phyloP scores from a whole-genome alignment of 2,329 filamentous ascomycete genomes.

The Colletotrichum agaves region DNA sequence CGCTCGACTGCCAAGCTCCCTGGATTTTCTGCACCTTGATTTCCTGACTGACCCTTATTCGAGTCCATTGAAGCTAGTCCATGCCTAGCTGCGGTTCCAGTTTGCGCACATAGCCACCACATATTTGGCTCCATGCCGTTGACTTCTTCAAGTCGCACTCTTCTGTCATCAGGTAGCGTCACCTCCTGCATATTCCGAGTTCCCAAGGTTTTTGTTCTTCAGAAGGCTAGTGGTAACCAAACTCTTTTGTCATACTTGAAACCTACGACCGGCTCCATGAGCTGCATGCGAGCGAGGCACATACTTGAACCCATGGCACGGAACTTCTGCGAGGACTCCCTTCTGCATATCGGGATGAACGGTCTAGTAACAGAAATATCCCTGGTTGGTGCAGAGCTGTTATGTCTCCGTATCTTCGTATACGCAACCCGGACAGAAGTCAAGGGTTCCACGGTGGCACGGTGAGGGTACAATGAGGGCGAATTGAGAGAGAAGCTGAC shows the following conservation, averaged over 20 bases:
- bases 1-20: constrained; percentile 15
- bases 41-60: constrained; percentile 10
- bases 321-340: background rate
- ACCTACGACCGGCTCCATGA: background rate
- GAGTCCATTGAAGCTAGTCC: background rate
- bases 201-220: background rate
- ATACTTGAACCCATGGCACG: background rate
- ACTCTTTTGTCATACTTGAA: constrained; percentile 5
- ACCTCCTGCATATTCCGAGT: constrained; percentile 1
- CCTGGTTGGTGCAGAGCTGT: background rate
- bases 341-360: background rate
- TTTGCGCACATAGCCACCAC: background rate
- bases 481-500: too few relatives aligned
- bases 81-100: background rate
- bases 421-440: too few relatives aligned
- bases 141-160: constrained; percentile 1
- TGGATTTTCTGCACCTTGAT: background rate
- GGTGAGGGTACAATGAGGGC: too few relatives aligned
- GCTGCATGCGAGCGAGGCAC: constrained; percentile 3
- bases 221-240: background rate
- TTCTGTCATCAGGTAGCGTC: background rate
- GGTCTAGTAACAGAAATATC: background rate
- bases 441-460: background rate
- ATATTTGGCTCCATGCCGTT: background rate
- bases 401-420: background rate